Percentiles rank a stretch among this genome's conserved stretches.
Evolutionary conservation across 2,329 filamentous ascomycete species (phyloP).

Genomic region (Furcasterigmium sp.): DNA sequence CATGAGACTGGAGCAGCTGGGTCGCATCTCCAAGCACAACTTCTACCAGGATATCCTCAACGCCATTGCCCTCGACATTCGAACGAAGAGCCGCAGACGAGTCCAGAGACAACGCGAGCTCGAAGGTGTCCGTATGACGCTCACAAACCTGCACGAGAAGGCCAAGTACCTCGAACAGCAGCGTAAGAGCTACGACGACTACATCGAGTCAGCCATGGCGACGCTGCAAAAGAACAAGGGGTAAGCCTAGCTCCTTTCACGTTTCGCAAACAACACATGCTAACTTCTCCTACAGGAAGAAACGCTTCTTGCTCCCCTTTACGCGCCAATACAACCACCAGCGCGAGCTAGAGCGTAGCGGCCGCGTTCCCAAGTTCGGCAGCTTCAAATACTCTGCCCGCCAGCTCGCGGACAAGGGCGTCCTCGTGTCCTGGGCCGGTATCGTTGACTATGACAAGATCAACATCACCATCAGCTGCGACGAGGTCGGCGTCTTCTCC

Average conservation of each 20-base stretch:
- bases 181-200: constrained; percentile 96
- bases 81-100: constrained; percentile 89
- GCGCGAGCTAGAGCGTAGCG: constrained; percentile 85
- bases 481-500: constrained; percentile 89
- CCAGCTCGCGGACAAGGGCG: constrained; percentile 85
- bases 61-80: constrained; percentile 91
- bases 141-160: constrained; percentile 75
- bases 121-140: constrained; percentile 73
- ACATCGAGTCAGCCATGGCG: constrained; percentile 97
- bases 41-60: constrained; percentile 98
- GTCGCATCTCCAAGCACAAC: constrained; percentile 84
- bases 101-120: constrained; percentile 89
- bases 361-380: constrained; percentile 89
- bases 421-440: constrained; percentile 86
- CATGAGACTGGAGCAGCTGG: constrained; percentile 78
- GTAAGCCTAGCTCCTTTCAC: constrained; percentile 35
- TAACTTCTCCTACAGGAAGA: constrained; percentile 56
- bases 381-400: constrained; percentile 96
- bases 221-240: constrained; percentile 96
- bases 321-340: constrained; percentile 99
- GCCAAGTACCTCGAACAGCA: constrained; percentile 91
- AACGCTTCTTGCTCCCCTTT: constrained; percentile 90
- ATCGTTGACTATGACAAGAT: constrained; percentile 85
- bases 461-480: constrained; percentile 89
- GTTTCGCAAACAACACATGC: constrained; percentile 4